Base-by-base conservation (phyloP, 1,284 basidiomycete genomes). In the Fistulinella cinereoalba region DNA sequence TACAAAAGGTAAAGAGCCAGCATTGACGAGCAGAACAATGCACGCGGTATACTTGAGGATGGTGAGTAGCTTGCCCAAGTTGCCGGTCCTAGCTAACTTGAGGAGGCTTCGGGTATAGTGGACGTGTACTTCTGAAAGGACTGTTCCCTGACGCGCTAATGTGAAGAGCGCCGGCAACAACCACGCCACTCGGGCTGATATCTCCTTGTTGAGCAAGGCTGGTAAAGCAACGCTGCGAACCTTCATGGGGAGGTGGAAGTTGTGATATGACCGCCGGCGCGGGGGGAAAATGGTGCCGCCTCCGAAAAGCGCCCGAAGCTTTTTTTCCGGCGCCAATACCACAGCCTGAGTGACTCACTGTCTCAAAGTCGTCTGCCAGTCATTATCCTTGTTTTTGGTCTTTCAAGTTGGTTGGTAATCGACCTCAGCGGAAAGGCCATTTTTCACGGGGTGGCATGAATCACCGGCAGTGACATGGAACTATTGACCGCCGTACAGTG, bases 1-100 rank as follows among this genome's bases (percentile, higher is more conserved):
- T 25, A 68, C 68, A 21, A 84, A 63, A 1, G 84, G 84, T 56
- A 79, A 74, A 8, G 81, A 81, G 12, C 79, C 73, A 19, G 68
- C 52, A 46, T 86, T 86, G 24, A 80, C 39, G 12, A 85, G 52
- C 23, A 80, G 56, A 1, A 78, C 43, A 16, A 77, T 15, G 22
- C 63, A 56, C 13, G 66, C 49, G 12, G 69, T 41, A 46, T 68
- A 67, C 49, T 72, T 76, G 28, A 61, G 38, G 46, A 55, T 27
- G 18, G 57, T 37, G n/a, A 51, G 39, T 6, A 48, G n/a, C 32
- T 37, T 51, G 18, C 18, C 12, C 18, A 21, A 11, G 19, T 8
- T 6, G 33, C 10, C 12, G 18, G 3, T 34, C 18, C 11, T 12
- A 21, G 33, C 4, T 16, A 34, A 12, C 33, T 12, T 34, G 33